Evolutionary conservation across 176 grass and related monocot genomes (phyloP).

Genomic region (Phragmites australis): DNA sequence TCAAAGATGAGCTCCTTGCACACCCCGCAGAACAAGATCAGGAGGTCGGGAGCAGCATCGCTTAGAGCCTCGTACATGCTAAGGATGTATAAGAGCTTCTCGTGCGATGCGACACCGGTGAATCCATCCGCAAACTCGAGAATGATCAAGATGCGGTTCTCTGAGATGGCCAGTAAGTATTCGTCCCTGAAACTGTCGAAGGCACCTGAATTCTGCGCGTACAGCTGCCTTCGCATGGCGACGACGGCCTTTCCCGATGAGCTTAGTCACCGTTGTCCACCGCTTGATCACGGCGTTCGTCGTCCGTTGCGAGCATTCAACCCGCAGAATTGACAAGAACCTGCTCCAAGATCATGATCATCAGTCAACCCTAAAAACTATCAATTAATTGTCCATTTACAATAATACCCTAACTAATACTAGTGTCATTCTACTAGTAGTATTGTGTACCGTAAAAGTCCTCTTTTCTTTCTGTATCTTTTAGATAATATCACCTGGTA

Average conservation of each 20-base stretch:
- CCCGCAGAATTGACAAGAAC: conserved; percentile 24
- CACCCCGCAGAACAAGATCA: background rate
- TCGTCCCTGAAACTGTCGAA: conserved; percentile 29
- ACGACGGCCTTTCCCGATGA: conserved; percentile 17
- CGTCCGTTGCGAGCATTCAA: conserved; percentile 1
- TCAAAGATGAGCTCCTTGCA: conserved; percentile 5
- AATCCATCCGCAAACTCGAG: conserved; percentile 24
- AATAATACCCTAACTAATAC: no score
- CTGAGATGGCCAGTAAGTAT: background rate
- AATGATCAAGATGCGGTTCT: conserved; percentile 25
- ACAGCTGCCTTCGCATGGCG: conserved; percentile 29
- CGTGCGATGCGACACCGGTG: conserved; percentile 24
- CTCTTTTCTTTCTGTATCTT: no score
- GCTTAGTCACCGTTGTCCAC: conserved; percentile 18
- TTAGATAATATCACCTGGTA: background rate
- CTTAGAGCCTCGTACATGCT: conserved; percentile 33
- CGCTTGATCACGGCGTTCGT: conserved; percentile 27
- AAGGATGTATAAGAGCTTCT: conserved; percentile 36
- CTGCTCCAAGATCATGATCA: background rate
- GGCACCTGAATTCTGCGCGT: conserved; percentile 10
- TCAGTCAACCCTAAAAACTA: background rate
- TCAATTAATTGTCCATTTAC: no score
- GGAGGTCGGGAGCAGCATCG: background rate
- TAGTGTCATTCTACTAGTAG: no score
- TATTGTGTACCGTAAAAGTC: no score